Conservation (phyloP, 371 early-diverging fungal species). For the Circinella minor region DNA sequence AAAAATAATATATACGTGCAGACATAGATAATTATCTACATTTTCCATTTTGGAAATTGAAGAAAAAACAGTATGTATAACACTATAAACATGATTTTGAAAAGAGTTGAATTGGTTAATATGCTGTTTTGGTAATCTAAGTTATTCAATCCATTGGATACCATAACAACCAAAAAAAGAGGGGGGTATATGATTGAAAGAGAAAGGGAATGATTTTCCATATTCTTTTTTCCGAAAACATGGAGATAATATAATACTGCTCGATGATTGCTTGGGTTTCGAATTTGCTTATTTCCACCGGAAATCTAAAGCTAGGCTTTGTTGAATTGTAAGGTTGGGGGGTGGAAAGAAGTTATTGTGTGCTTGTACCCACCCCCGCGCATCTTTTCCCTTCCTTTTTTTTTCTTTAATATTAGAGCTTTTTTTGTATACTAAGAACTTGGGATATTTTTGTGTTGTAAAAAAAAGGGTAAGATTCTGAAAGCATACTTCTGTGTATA, state of each 20-base stretch:
- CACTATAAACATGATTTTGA: too few species aligned
- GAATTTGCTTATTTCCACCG: constrained; percentile 10
- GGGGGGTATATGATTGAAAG: too few species aligned
- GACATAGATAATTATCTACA: too few species aligned
- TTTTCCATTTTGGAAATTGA: too few species aligned
- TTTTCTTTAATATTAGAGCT: neutral
- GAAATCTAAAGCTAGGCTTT: constrained; percentile 19
- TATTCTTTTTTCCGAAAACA: constrained; percentile 5
- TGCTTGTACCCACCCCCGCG: constrained; percentile 5
- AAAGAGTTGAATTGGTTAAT: too few species aligned
- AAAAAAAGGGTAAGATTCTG: constrained; percentile 11
- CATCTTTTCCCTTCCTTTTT: constrained; percentile 9
- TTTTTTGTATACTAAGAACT: too few species aligned
- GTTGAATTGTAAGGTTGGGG: constrained; percentile 5
- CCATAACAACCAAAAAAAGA: neutral
- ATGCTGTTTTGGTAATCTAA: too few species aligned
- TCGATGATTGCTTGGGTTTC: constrained; percentile 21
- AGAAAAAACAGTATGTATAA: too few species aligned
- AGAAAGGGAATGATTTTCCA: neutral
- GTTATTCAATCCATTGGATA: too few species aligned
- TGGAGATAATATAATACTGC: neutral
- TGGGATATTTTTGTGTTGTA: too few species aligned
- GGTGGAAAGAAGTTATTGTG: neutral
- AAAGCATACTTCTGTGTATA: neutral
- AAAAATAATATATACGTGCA: neutral